Evolutionary conservation across 805 yeast species (phyloP), one percentile per base, ranked within the genome.

Genomic region (Suhomyces faveliae): DNA sequence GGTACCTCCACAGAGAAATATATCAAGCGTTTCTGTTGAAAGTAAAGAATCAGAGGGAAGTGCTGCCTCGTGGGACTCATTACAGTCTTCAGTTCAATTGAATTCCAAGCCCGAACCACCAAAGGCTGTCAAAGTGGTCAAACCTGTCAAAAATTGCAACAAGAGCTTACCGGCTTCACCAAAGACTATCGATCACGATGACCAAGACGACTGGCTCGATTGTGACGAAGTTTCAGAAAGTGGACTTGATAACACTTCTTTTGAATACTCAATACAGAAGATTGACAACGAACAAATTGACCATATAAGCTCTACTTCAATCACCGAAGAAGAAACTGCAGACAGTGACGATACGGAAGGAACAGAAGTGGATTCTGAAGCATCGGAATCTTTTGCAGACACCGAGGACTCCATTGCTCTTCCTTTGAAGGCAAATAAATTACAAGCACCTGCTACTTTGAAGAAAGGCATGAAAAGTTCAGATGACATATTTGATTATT

Each of bases 61-160:
- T 17, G 39, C 45, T 4, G 46, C 54, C 10, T 62, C 67, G 3
- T 66, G 68, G 68, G 57, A 60, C 35, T 64, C 70, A 0, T 45
- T 66, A 10, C 70, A 66, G 48, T 56, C 59, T 25, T 61, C 65
- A 6, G 47, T 58, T 29, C 66, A 63, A 21, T 50, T 57, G 17
- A 50, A 40, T 5, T 8, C 11, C 11, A 27, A 15, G 17, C 9
- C 19, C 2, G 23, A 8, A n/a, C n/a, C n/a, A n/a, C n/a, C n/a
- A n/a, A n/a, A n/a, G n/a, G n/a, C n/a, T n/a, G n/a, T n/a, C n/a
- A n/a, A n/a, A n/a, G n/a, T n/a, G n/a, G n/a, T n/a, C n/a, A n/a
- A 23, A 7, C 6, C 13, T 19, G 8, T 8, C 15, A 22, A 15
- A 23, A n/a, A 5, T 6, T 12, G 17, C 35, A 20, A 33, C 2